These are phyloP conservation scores for Glomus cerebriforme DNA, from an alignment of 192 early-diverging fungal genomes.

Conservation along the genomic window DNA sequence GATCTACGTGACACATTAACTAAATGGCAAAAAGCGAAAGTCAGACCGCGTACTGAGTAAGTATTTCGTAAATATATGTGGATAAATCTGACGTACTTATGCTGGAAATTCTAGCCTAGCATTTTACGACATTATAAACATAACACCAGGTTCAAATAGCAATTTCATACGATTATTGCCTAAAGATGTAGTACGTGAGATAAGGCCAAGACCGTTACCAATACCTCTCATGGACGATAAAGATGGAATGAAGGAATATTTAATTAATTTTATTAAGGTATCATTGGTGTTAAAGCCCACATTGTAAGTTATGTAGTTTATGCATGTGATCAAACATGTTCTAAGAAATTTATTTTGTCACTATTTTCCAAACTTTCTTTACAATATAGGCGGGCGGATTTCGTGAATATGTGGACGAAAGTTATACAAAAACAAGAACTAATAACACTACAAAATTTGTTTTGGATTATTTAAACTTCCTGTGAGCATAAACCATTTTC, in stretches of 20 bases:
- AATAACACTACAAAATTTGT: constrained; percentile 14
- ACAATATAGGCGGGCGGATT: constrained; percentile 3
- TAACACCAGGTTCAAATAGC: constrained; percentile 8
- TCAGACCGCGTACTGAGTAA: constrained; percentile 6
- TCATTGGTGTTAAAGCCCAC: background rate
- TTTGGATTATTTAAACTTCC: background rate
- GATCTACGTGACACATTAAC: background rate
- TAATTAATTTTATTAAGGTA: constrained; percentile 16
- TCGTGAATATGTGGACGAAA: constrained; percentile 2
- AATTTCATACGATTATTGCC: background rate
- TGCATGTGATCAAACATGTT: background rate
- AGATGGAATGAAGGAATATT: constrained; percentile 8
- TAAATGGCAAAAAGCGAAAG: background rate
- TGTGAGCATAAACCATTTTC: constrained; percentile 1
- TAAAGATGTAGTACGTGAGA: background rate
- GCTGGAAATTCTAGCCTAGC: constrained; percentile 8
- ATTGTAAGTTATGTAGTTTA: background rate
- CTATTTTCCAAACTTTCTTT: background rate
- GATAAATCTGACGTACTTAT: background rate
- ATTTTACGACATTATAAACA: constrained; percentile 7
- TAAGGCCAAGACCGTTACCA: background rate
- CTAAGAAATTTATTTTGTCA: background rate
- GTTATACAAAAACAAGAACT: background rate
- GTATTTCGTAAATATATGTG: background rate
- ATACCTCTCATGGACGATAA: constrained; percentile 1